These are phyloP conservation scores for Neostapfia colusana DNA, from an alignment of 176 grass and related monocot genomes.

Conservation along the genomic window DNA sequence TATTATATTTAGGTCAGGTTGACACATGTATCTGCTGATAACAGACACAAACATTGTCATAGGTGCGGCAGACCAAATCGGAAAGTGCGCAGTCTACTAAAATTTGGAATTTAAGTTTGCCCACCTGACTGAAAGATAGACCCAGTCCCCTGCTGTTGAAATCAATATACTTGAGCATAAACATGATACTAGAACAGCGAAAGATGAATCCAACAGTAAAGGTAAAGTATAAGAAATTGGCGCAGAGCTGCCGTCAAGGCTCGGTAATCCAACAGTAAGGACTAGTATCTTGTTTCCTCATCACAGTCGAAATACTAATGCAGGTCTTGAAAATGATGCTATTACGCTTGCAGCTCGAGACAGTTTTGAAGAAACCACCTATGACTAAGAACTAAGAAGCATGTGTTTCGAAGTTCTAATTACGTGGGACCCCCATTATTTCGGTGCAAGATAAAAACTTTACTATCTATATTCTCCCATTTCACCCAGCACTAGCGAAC, in stretches of 20 bases:
- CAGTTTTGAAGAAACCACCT: not conserved
- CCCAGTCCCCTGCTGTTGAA: constrained; percentile 67
- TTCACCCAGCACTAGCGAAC: not conserved
- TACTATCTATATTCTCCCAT: not conserved
- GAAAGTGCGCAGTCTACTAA: not conserved
- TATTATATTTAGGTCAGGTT: not conserved
- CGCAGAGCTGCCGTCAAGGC: no score
- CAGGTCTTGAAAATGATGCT: not conserved
- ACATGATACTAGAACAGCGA: no score
- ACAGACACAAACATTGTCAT: not conserved
- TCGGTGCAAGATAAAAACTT: not conserved
- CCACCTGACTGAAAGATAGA: constrained; percentile 70
- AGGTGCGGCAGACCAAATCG: no score
- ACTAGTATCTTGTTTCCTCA: not conserved
- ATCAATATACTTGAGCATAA: constrained; percentile 96
- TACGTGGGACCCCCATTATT: not conserved
- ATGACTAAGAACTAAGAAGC: not conserved
- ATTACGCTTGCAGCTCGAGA: not conserved
- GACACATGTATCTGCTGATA: not conserved
- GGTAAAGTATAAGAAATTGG: no score
- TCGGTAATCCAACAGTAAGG: no score
- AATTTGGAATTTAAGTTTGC: constrained; percentile 19
- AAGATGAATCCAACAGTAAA: no score
- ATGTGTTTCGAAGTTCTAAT: not conserved
- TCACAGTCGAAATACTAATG: not conserved